These are phyloP conservation scores for Aspergillus pseudoviridinutans DNA, from an alignment of 2,329 filamentous ascomycete species.

Conservation along the genomic window DNA sequence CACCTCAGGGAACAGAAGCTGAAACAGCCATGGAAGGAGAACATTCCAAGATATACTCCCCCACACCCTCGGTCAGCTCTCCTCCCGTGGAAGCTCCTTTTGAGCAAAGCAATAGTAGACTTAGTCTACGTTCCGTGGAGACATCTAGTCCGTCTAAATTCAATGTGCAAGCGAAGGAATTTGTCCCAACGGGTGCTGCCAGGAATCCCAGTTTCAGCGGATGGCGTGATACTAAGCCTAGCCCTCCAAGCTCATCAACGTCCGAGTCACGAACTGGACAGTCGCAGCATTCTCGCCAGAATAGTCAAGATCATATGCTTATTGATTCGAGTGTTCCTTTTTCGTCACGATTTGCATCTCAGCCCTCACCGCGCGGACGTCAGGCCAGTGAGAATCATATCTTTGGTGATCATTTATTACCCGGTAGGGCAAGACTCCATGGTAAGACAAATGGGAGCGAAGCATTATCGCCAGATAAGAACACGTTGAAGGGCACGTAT, in stretches of 20 bases:
- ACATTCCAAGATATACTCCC: not conserved
- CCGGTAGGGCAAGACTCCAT: conserved; percentile 9
- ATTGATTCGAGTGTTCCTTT: not conserved
- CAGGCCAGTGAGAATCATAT: not conserved
- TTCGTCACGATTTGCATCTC: not conserved
- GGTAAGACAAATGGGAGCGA: not conserved
- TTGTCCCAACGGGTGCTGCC: not conserved
- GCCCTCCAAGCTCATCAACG: conserved; percentile 3
- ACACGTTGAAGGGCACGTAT: not conserved
- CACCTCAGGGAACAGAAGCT: not conserved
- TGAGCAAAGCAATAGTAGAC: not conserved
- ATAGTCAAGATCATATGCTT: not conserved
- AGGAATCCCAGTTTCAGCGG: conserved; percentile 2
- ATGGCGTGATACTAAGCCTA: conserved; percentile 5
- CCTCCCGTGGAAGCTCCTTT: not conserved
- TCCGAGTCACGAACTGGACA: not conserved
- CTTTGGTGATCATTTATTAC: conserved; percentile 23
- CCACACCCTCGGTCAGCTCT: not conserved
- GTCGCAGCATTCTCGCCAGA: not conserved
- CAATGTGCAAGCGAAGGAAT: not conserved
- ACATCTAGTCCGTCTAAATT: not conserved
- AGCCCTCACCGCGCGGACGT: not conserved
- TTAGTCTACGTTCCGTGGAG: not conserved
- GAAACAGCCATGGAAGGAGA: not conserved
- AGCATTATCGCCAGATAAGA: not conserved